Evolutionary conservation across 306 rosid species (phyloP), one percentile per base, ranked within the genome.

Genomic region (Quercus cerris): DNA sequence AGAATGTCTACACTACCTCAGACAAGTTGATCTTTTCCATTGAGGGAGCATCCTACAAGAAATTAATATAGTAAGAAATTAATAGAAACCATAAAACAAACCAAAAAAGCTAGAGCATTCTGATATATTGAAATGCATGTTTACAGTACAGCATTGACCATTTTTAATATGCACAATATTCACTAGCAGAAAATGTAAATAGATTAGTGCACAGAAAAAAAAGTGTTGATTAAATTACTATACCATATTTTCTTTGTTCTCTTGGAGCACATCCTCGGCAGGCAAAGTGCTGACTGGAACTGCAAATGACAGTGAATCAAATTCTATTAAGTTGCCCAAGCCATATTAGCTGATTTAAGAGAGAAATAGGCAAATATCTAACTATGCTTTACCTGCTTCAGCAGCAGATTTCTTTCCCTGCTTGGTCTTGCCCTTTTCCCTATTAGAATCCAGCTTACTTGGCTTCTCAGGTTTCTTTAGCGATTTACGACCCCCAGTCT

Each of bases 201-300:
- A 23, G 10, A 59, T 10, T 59, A n/a, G 28, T 1, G 10, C 14
- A 23, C 15, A 2, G 2, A 41, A 41, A 0, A 41, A 41, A 2
- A 41, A 0, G 4, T 64, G 13, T 14, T 64, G 20, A 64, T 33
- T 19, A 19, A 35, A 28, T 28, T 63, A 13, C 17, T 0, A 35
- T 83, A 89, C 97, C 97, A 86, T 79, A 71, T 92, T 92, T 85
- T 92, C 95, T 90, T 92, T 92, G 88, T 89, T 80, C 76, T 79
- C 91, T 56, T 46, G 78, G 18, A 73, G 77, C 58, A 72, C 76
- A 35, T 80, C 84, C 78, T 81, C 88, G 49, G 87, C 71, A 44
- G 18, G 76, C 78, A 86, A 30, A 67, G 90, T 79, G 70, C 83
- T 81, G 59, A 44, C 72, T 5, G 80, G 72, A 80, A 77, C 93